Conservation (phyloP, 2,329 filamentous ascomycete species). For the Colletotrichum tropicale region DNA sequence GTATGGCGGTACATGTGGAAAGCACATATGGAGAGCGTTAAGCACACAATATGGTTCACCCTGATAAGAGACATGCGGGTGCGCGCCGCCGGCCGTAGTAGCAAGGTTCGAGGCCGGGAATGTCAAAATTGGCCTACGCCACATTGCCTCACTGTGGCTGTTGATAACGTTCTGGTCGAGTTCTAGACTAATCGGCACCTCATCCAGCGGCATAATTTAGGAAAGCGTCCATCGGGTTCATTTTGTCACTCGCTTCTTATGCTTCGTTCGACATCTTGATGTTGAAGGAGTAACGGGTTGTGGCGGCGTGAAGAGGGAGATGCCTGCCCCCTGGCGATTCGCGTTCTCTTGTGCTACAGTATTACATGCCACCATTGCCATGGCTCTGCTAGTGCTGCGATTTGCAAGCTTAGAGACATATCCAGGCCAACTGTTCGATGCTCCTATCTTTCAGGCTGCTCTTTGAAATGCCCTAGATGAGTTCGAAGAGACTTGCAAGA, state of each 20-base stretch:
- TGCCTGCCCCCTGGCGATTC: no score
- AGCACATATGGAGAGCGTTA: background rate
- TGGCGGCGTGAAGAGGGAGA: no score
- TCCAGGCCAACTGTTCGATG: background rate
- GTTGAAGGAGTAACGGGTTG: no score
- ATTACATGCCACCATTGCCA: background rate
- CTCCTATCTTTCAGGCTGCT: background rate
- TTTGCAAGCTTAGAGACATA: background rate
- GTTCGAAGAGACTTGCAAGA: background rate
- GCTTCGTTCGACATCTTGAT: background rate
- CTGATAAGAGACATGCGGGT: background rate
- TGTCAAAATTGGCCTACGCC: background rate
- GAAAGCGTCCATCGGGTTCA: background rate
- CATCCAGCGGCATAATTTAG: background rate
- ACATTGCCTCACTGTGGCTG: background rate
- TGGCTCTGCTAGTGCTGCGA: background rate
- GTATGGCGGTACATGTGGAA: background rate
- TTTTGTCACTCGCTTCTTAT: background rate
- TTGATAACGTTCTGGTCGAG: background rate
- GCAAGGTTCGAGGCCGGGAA: background rate
- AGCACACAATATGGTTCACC: background rate
- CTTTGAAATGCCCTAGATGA: background rate
- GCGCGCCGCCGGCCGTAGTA: background rate
- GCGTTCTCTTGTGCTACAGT: background rate
- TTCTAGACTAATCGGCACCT: background rate